Conservation (phyloP, 2,329 filamentous ascomycete species). For the Trichoderma sp. region DNA sequence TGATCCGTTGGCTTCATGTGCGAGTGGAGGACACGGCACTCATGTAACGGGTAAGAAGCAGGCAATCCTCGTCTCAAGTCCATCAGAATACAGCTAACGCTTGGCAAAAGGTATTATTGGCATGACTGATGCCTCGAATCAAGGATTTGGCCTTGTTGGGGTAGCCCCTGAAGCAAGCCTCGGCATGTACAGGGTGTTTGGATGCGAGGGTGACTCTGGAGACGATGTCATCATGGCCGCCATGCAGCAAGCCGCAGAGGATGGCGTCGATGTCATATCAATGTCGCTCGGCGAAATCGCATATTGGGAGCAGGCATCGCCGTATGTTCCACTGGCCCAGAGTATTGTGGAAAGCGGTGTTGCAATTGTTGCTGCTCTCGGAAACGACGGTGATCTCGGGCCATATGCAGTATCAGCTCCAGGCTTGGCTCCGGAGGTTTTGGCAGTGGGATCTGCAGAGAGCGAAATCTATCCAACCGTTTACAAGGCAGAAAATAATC, state of each 20-base stretch:
- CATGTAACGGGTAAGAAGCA: conserved; percentile 45
- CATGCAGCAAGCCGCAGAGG: conserved; percentile 46
- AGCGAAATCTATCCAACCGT: conserved; percentile 5
- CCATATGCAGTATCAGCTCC: conserved; percentile 5
- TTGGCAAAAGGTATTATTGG: conserved; percentile 39
- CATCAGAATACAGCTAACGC: conserved; percentile 41
- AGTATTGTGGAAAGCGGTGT: conserved; percentile 43
- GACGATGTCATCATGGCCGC: conserved; percentile 46
- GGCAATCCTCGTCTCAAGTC: background rate
- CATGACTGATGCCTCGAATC: conserved; percentile 45
- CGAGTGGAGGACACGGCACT: conserved; percentile 46
- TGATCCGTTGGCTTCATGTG: conserved; percentile 44
- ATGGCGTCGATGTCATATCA: conserved; percentile 45
- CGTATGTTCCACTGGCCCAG: conserved; percentile 46
- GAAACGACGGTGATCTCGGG: conserved; percentile 46
- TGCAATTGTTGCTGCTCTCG: conserved; percentile 35
- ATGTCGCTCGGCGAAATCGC: conserved; percentile 40
- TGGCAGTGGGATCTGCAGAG: conserved; percentile 1
- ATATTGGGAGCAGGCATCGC: conserved; percentile 45
- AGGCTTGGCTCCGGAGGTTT: conserved; percentile 2
- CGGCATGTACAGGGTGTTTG: conserved; percentile 45
- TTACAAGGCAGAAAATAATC: background rate
- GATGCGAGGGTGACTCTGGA: conserved; percentile 37
- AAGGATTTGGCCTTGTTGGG: conserved; percentile 43
- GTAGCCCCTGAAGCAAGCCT: conserved; percentile 46